Conservation (phyloP, 176 grass and related monocot genomes). For the Cymbopogon citratus region DNA sequence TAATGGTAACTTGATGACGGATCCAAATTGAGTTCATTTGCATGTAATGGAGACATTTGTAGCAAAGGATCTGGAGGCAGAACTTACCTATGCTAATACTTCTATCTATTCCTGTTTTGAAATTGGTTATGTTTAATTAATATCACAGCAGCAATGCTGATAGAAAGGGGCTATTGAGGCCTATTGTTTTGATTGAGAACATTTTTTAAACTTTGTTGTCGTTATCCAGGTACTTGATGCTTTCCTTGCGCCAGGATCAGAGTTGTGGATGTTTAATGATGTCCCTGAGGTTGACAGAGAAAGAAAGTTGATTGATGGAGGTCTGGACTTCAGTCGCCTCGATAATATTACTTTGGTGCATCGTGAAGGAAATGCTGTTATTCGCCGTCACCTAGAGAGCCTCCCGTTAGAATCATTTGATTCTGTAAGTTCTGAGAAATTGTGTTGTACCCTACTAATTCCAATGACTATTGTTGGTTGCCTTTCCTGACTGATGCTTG, state of each 20-base stretch:
- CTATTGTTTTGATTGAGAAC: not conserved
- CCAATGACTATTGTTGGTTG: not conserved
- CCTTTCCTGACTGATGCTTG: conserved; percentile 17
- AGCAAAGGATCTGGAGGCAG: conserved; percentile 1
- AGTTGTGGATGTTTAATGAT: conserved; percentile 78
- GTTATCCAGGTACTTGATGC: conserved; percentile 73
- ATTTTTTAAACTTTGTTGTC: conserved; percentile 32
- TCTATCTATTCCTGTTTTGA: not conserved
- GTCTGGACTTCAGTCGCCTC: conserved; percentile 62
- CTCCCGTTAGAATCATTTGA: conserved; percentile 66
- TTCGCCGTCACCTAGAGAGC: conserved; percentile 60
- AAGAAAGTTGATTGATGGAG: conserved; percentile 50
- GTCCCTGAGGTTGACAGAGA: conserved; percentile 63
- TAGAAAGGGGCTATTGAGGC: not conserved
- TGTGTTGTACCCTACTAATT: not conserved
- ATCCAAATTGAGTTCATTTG: conserved; percentile 38
- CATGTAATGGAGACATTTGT: conserved; percentile 3
- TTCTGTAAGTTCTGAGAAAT: conserved; percentile 45
- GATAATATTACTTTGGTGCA: conserved; percentile 61
- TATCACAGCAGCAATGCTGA: not conserved
- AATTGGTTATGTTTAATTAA: not conserved
- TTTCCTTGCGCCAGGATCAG: conserved; percentile 57
- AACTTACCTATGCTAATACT: not conserved
- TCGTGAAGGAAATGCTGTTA: conserved; percentile 68
- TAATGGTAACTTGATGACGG: conserved; percentile 73